Evolutionary conservation across 805 yeast genomes (phyloP).

Genomic region (Dipodascopsis uninucleata): DNA sequence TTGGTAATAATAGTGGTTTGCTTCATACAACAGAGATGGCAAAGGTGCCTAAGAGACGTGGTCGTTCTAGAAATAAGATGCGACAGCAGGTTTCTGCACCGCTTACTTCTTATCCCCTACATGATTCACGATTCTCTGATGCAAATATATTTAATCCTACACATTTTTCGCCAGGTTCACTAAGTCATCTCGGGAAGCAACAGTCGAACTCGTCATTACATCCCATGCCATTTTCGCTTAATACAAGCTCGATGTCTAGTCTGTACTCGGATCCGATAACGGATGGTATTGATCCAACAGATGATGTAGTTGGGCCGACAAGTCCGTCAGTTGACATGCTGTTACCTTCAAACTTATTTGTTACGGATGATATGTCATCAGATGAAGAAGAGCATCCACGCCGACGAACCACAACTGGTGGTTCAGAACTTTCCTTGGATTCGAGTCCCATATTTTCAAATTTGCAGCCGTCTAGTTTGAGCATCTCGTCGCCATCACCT

Average conservation of each 20-base stretch:
- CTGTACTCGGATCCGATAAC: slow-evolving; percentile 11
- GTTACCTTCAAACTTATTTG: slow-evolving; percentile 39
- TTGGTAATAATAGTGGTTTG: too few relatives aligned
- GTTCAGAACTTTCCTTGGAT: slow-evolving; percentile 4
- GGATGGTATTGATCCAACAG: slow-evolving; percentile 4
- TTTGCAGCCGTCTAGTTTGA: background rate
- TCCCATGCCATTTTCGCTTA: slow-evolving; percentile 9
- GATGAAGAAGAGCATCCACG: slow-evolving; percentile 1
- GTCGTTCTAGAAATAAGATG: slow-evolving; percentile 13
- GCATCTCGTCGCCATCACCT: background rate
- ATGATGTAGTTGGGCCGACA: slow-evolving; percentile 32
- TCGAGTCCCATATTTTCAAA: background rate
- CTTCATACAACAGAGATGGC: slow-evolving; percentile 10
- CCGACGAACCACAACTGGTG: slow-evolving; percentile 1
- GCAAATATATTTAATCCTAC: slow-evolving; percentile 28
- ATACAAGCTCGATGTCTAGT: slow-evolving; percentile 2
- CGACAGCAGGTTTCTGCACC: slow-evolving; percentile 24
- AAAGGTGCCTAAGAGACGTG: slow-evolving; percentile 19
- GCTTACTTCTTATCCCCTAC: slow-evolving; percentile 26
- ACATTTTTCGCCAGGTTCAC: slow-evolving; percentile 3
- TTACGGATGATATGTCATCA: slow-evolving; percentile 18
- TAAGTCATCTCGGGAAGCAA: background rate
- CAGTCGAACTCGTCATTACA: slow-evolving; percentile 11
- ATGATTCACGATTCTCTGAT: slow-evolving; percentile 29
- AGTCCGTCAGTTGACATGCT: slow-evolving; percentile 39